Evolutionary conservation across 2,329 filamentous ascomycete species (phyloP).

Genomic region (Myotisia sp.): DNA sequence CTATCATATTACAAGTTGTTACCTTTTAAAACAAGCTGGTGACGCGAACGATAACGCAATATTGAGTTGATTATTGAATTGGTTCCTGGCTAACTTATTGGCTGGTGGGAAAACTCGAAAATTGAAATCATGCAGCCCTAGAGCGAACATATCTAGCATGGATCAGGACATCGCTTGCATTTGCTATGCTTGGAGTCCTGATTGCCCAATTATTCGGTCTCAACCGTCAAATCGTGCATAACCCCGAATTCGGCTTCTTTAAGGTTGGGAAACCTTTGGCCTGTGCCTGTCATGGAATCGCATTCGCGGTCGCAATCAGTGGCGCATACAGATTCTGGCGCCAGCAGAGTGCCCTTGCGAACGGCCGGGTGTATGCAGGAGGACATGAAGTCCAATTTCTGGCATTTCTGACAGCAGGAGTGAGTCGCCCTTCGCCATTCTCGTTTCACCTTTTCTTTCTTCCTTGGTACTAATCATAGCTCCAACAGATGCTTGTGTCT

Average conservation of each 20-base stretch:
- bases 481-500: conserved; percentile 7
- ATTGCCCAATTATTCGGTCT: conserved; percentile 55
- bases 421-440: conserved; percentile 4
- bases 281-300: conserved; percentile 33
- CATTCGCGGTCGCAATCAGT: conserved; percentile 33
- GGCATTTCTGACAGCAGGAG: conserved; percentile 6
- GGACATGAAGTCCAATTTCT: conserved; percentile 26
- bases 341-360: conserved; percentile 40
- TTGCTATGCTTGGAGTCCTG: conserved; percentile 52
- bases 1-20: too few relatives aligned
- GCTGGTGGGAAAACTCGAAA: too few relatives aligned
- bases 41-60: too few relatives aligned
- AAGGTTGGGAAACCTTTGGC: conserved; percentile 47
- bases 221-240: conserved; percentile 34
- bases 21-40: too few relatives aligned
- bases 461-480: not conserved
- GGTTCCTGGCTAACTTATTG: too few relatives aligned
- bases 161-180: conserved; percentile 53
- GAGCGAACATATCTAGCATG: conserved; percentile 64
- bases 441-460: not conserved
- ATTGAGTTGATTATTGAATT: too few relatives aligned
- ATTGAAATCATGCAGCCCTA: conserved; percentile 40
- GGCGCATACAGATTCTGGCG: conserved; percentile 42
- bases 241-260: conserved; percentile 41
- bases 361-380: conserved; percentile 24